Evolutionary conservation across 177 flowering plant genomes (phyloP).

Genomic region (Tripterygium wilfordii): DNA sequence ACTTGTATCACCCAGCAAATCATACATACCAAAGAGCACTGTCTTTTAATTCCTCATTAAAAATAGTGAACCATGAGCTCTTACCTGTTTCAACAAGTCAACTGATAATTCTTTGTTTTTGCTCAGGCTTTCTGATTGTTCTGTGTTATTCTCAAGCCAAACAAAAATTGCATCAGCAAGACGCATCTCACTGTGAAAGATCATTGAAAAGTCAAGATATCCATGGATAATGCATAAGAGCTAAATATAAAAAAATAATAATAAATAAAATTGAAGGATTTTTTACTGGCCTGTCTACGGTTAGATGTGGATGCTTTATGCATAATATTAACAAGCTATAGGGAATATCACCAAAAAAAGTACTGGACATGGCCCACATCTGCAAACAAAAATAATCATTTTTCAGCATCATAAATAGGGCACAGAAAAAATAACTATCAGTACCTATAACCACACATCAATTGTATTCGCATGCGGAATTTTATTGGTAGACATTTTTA

Average conservation of each 20-base stretch:
- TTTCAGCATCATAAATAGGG: constrained; percentile 7
- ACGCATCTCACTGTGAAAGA: constrained; percentile 60
- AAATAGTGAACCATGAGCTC: neutral
- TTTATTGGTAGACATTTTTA: too few relatives aligned
- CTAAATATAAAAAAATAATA: neutral
- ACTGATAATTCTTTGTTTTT: constrained; percentile 7
- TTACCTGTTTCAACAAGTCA: constrained; percentile 44
- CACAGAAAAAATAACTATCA: too few relatives aligned
- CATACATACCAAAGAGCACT: too few relatives aligned
- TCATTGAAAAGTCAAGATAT: constrained; percentile 11
- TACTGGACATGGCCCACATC: constrained; percentile 51
- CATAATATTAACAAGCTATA: constrained; percentile 34
- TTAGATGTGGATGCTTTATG: constrained; percentile 50
- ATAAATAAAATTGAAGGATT: neutral
- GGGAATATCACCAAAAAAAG: constrained; percentile 40
- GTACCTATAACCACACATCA: too few relatives aligned
- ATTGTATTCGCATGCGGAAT: too few relatives aligned
- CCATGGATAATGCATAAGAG: too few relatives aligned
- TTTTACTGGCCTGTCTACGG: constrained; percentile 51
- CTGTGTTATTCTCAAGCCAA: constrained; percentile 43
- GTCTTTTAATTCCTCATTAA: neutral
- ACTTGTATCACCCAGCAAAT: too few relatives aligned
- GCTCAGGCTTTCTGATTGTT: constrained; percentile 13
- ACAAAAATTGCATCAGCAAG: constrained; percentile 54
- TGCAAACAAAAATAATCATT: constrained; percentile 19